Base-by-base conservation (phyloP, 768 basidiomycete genomes). In the Lactifluus echinatus region DNA sequence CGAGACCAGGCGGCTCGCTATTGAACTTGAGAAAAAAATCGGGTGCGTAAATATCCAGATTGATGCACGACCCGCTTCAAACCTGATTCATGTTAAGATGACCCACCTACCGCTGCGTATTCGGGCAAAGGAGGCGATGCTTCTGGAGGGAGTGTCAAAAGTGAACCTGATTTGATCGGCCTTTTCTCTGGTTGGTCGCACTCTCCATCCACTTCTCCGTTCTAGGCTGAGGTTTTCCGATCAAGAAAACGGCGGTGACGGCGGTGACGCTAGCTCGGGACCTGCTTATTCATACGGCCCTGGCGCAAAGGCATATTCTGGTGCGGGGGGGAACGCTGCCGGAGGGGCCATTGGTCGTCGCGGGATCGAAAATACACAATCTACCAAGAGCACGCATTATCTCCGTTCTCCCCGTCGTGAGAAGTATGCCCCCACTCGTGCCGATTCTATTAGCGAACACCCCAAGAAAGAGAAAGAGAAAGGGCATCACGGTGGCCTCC, bases 161-260 rank as follows among this genome's bases (percentile, higher is more conserved):
- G 28, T 19, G 33, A 34, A 8, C 23, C 15, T 24, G 26, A 40
- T 26, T n/a, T 57, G 43, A 44, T 64, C 23, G 26, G 53, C 36
- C 11, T 64, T 34, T 36, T 50, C 43, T 64, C 63, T 8, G 55
- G 63, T 64, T 8, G 17, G 61, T 62, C 44, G 8, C 24, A 15
- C 43, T 39, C 37, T 33, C 19, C 14, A 17, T 37, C 6, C 19
- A 33, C 12, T 52, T 23, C 33, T n/a, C n/a, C 14, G 33, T 17
- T 15, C 33, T 26, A 23, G 19, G 31, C 53, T 59, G 17, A 47
- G n/a, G 17, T 29, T n/a, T 12, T n/a, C 4, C 26, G 28, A 47
- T 15, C 10, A 29, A 64, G 55, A 49, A 21, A 64, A 64, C 24
- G 63, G 63, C 12, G 63, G 63, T 2, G 39, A 64, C n/a, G 64